phyloP scores from a whole-genome alignment of 2,329 filamentous ascomycete species.

The Claviceps capensis region DNA sequence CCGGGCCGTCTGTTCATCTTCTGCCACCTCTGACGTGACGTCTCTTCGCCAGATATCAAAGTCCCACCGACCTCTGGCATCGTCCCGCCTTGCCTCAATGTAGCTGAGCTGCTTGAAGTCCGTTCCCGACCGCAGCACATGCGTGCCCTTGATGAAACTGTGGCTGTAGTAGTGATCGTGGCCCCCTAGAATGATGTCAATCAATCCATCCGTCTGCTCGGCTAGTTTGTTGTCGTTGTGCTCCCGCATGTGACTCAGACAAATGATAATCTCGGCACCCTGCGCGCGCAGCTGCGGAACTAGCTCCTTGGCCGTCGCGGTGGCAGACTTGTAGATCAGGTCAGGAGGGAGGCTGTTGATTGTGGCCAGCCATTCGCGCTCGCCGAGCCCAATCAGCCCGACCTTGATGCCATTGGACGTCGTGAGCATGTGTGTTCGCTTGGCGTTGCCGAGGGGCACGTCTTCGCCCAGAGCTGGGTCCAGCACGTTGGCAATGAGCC shows the following conservation, averaged over 20 bases:
- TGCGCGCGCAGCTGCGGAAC: slow-evolving; percentile 58
- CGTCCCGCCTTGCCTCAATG: slow-evolving; percentile 52
- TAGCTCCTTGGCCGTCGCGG: slow-evolving; percentile 59
- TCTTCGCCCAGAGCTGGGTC: slow-evolving; percentile 68
- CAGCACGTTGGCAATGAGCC: slow-evolving; percentile 78
- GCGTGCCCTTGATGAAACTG: slow-evolving; percentile 60
- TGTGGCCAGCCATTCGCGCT: slow-evolving; percentile 79
- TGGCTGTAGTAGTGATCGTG: slow-evolving; percentile 87
- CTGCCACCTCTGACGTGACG: slow-evolving; percentile 51
- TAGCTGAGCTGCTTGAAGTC: slow-evolving; percentile 92
- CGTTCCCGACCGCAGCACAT: slow-evolving; percentile 74
- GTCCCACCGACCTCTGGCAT: slow-evolving; percentile 46
- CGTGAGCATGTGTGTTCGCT: slow-evolving; percentile 63
- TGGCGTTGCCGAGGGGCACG: slow-evolving; percentile 62
- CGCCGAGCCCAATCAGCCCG: slow-evolving; percentile 72
- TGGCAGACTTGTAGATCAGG: slow-evolving; percentile 69
- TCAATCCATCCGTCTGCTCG: slow-evolving; percentile 53
- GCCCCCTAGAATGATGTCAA: slow-evolving; percentile 78
- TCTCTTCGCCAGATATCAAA: slow-evolving; percentile 67
- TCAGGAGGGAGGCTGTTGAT: slow-evolving; percentile 77
- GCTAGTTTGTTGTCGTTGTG: slow-evolving; percentile 84
- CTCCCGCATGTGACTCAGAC: slow-evolving; percentile 74
- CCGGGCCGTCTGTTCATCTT: slow-evolving; percentile 45
- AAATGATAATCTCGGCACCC: slow-evolving; percentile 72
- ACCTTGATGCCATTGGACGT: slow-evolving; percentile 75